phyloP scores from a whole-genome alignment of 768 basidiomycete genomes.

The Podaxis rugospora region DNA sequence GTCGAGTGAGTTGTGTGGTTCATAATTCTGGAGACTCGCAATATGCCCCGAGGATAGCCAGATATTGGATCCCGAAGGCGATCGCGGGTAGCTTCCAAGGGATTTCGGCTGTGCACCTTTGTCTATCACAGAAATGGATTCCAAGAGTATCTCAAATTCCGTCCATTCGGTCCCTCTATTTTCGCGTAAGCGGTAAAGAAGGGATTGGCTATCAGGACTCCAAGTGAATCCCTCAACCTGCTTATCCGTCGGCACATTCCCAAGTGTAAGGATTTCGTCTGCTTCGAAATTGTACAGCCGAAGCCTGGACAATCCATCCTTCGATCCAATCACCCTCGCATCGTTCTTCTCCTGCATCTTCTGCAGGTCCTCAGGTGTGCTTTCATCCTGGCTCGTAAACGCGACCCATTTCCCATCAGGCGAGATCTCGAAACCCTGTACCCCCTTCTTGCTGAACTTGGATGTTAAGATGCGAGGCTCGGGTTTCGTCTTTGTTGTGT shows the following conservation, averaged over 20 bases:
- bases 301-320: slow-evolving; percentile 19
- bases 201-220: slow-evolving; percentile 25
- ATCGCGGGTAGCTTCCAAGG: slow-evolving; percentile 26
- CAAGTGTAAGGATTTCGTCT: slow-evolving; percentile 15
- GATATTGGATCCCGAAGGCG: slow-evolving; percentile 27
- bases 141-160: slow-evolving; percentile 24
- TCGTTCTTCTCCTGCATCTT: slow-evolving; percentile 20
- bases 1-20: slow-evolving; percentile 25
- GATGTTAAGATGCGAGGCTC: slow-evolving; percentile 9
- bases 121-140: slow-evolving; percentile 22
- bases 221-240: slow-evolving; percentile 28
- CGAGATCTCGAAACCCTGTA: slow-evolving; percentile 27
- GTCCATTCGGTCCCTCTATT: slow-evolving; percentile 24
- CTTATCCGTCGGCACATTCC: slow-evolving; percentile 18
- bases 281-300: slow-evolving; percentile 23
- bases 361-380: slow-evolving; percentile 11
- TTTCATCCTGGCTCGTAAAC: slow-evolving; percentile 21
- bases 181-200: slow-evolving; percentile 27
- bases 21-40: slow-evolving; percentile 25
- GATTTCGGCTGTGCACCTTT: slow-evolving; percentile 13
- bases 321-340: slow-evolving; percentile 22
- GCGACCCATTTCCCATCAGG: slow-evolving; percentile 27
- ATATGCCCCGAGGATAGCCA: slow-evolving; percentile 26
- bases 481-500: slow-evolving; percentile 4
- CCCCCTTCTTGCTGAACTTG: slow-evolving; percentile 10